Conservation (phyloP, 345 rosid genomes). For the Euphorbia pulcherrima region DNA sequence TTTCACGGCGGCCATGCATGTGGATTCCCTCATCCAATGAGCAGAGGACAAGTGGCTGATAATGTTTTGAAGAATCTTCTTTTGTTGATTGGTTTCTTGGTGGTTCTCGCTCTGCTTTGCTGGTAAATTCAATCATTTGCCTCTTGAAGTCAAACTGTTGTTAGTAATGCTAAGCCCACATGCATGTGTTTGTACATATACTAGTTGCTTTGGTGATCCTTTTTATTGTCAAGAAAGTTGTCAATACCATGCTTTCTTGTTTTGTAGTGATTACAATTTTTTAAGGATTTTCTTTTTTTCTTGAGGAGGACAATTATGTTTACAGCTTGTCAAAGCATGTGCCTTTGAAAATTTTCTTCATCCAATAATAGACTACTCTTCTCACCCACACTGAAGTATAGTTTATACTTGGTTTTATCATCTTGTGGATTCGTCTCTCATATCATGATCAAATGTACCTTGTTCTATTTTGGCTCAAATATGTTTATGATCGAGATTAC, state of each 20-base stretch:
- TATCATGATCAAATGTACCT: not conserved
- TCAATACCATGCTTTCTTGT: not conserved
- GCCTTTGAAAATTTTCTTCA: not conserved
- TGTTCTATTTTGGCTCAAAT: too few relatives aligned
- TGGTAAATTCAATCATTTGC: conserved; percentile 34
- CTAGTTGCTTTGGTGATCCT: not conserved
- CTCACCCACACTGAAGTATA: not conserved
- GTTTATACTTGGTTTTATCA: not conserved
- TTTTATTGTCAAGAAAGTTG: conserved; percentile 15
- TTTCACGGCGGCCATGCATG: conserved; percentile 56
- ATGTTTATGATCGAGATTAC: not conserved
- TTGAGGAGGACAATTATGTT: not conserved
- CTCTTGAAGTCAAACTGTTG: not conserved
- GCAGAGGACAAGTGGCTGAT: conserved; percentile 51
- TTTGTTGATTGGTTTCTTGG: conserved; percentile 47
- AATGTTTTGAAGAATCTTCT: conserved; percentile 50
- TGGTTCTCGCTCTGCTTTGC: conserved; percentile 49
- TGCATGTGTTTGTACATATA: conserved; percentile 17
- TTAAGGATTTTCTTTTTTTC: not conserved
- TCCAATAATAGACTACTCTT: not conserved
- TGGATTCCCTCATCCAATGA: conserved; percentile 34
- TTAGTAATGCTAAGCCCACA: not conserved
- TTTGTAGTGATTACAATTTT: not conserved
- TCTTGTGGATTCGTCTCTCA: not conserved
- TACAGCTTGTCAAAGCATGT: not conserved